Evolutionary conservation across 2,329 filamentous ascomycete species (phyloP).

Genomic region (Neonectria sp.): DNA sequence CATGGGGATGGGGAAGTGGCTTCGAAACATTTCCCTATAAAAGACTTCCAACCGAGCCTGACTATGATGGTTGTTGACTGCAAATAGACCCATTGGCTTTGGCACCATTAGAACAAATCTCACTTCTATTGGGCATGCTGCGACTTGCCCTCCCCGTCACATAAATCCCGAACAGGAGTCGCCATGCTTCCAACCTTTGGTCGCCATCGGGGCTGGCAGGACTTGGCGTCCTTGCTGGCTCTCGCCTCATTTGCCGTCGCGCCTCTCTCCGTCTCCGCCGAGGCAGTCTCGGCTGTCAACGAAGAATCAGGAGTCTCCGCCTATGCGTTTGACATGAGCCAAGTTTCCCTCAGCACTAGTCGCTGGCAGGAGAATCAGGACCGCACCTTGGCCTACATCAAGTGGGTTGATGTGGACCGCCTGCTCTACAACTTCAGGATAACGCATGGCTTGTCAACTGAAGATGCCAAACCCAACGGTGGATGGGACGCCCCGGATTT

Average conservation of each 20-base stretch:
- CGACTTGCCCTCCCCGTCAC: neutral
- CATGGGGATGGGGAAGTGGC: neutral
- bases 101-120: neutral
- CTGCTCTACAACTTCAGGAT: slow-evolving; percentile 65
- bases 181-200: slow-evolving; percentile 9
- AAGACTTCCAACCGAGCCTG: neutral
- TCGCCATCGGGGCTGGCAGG: neutral
- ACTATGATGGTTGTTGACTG: neutral
- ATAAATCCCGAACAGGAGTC: neutral
- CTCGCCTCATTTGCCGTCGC: neutral
- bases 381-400: slow-evolving; percentile 63
- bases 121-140: neutral
- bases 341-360: slow-evolving; percentile 28
- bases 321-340: slow-evolving; percentile 29
- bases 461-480: slow-evolving; percentile 61
- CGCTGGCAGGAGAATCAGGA: slow-evolving; percentile 56
- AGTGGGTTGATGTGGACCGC: slow-evolving; percentile 60
- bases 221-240: slow-evolving; percentile 13
- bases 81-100: neutral
- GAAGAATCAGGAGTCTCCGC: slow-evolving; percentile 23
- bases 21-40: neutral
- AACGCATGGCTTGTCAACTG: slow-evolving; percentile 62
- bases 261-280: slow-evolving; percentile 1
- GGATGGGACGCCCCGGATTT: slow-evolving; percentile 70
- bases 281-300: slow-evolving; percentile 6